Conservation (phyloP, 1,139 yeast species). For the Diutina ranongensis region DNA sequence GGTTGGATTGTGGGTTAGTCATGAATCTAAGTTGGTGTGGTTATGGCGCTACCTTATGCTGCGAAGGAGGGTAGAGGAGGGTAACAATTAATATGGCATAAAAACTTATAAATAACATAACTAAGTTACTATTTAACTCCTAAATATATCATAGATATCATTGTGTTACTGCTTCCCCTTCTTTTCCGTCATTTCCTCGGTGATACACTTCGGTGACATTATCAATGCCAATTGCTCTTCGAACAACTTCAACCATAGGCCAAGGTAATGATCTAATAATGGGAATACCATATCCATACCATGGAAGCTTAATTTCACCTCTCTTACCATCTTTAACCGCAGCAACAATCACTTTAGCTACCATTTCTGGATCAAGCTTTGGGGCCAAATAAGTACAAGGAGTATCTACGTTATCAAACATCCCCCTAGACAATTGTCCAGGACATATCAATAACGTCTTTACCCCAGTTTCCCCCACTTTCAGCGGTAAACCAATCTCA, state of each 20-base stretch:
- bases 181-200: not conserved
- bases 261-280: constrained; percentile 61
- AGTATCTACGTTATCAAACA: constrained; percentile 62
- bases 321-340: constrained; percentile 50
- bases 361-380: constrained; percentile 52
- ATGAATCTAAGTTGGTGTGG: too few species aligned
- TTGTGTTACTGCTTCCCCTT: not conserved
- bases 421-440: constrained; percentile 66
- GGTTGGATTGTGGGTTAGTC: not conserved
- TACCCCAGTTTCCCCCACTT: constrained; percentile 35
- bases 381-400: constrained; percentile 76
- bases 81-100: too few species aligned
- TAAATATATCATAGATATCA: too few species aligned
- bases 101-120: too few species aligned
- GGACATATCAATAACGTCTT: constrained; percentile 73
- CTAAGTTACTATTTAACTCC: too few species aligned
- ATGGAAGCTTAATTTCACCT: constrained; percentile 63
- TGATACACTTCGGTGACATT: not conserved
- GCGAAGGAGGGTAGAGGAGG: too few species aligned
- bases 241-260: constrained; percentile 46
- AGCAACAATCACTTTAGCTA: constrained; percentile 47
- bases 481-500: constrained; percentile 48
- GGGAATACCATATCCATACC: constrained; percentile 67
- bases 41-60: too few species aligned
- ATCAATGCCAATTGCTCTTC: constrained; percentile 56